Conservation (phyloP, 2,329 filamentous ascomycete species). For the Thermoascus crustaceus region DNA sequence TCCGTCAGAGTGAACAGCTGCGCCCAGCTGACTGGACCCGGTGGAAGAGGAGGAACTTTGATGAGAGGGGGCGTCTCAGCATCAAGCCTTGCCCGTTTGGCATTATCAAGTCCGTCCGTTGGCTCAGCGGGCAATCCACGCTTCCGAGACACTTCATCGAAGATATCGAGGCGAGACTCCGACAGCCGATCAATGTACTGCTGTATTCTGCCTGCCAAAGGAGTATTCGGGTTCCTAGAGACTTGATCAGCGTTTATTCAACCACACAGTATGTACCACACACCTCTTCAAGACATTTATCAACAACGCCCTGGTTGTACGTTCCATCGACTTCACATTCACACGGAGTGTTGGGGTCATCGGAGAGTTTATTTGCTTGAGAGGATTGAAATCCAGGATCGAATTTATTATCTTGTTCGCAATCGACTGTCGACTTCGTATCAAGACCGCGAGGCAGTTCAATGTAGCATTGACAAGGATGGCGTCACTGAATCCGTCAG, state of each 20-base stretch:
- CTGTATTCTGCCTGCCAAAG: constrained; percentile 68
- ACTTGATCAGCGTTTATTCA: constrained; percentile 14
- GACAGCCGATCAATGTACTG: constrained; percentile 77
- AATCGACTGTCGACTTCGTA: constrained; percentile 72
- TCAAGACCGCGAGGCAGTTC: constrained; percentile 75
- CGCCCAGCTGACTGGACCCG: constrained; percentile 68
- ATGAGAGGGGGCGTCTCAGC: constrained; percentile 40
- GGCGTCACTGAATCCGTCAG: constrained; percentile 56
- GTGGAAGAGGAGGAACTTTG: constrained; percentile 61
- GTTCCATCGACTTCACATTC: constrained; percentile 86
- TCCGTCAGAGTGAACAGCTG: constrained; percentile 80
- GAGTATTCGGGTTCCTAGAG: constrained; percentile 67
- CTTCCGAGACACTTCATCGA: constrained; percentile 71
- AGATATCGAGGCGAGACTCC: constrained; percentile 66
- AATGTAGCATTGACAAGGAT: constrained; percentile 83
- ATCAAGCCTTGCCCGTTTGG: constrained; percentile 72
- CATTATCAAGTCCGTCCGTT: constrained; percentile 60
- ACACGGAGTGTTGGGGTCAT: constrained; percentile 74
- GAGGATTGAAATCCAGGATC: constrained; percentile 83
- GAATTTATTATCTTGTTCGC: constrained; percentile 78
- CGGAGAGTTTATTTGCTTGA: constrained; percentile 68
- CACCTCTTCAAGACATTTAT: constrained; percentile 75
- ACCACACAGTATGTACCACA: constrained; percentile 12
- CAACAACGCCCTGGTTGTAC: constrained; percentile 76
- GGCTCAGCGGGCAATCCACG: constrained; percentile 63